Base-by-base conservation (phyloP, 371 early-diverging fungal species). In the Conidiobolus incongruus region DNA sequence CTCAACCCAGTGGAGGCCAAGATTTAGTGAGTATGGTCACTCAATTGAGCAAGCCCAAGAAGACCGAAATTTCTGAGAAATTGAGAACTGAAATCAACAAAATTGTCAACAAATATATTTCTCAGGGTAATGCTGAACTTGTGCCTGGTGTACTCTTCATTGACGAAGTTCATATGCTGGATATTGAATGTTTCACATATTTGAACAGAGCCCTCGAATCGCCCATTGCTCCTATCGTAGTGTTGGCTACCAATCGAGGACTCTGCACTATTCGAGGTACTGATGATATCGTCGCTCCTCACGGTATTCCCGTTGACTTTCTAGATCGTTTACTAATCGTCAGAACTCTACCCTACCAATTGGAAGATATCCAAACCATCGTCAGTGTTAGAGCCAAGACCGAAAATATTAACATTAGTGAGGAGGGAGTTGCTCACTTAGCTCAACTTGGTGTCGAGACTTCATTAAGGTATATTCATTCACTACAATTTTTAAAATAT, bases 111-210 rank as follows among this genome's bases (percentile, higher is more conserved):
- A 82, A 83, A 63, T 95, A 95, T 58, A 88, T 97, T 46, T 94
- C 96, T 53, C 95, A 98, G 55, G 97, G 95, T 22, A 87, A 83
- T 47, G 98, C 96, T 2, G 91, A 90, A 56, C 64, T 99, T 13
- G 83, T 92, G 16, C 95, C 95, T 3, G 98, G 99, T 40, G 93
- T 98, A 5, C 58, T 98, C 31, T 94, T 97, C 53, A 87, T 98
- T 55, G 94, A 97, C 58, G 97, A 98, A 64, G 93, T 92, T 8
- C 97, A 98, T 53, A 87, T 97, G 86, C 74, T 98, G 30, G 96
- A 98, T 63, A 83, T 94, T 47, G 98, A 98, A 62, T 94, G 96
- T 62, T 97, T 98, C 54, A 89, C 95, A 0, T 97, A 92, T 53
- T 68, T 99, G 40, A 97, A 96, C 71, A 83, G 94, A 32, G 89